Evolutionary conservation across 768 basidiomycete genomes (phyloP).

Genomic region (Lactarius sp.): DNA sequence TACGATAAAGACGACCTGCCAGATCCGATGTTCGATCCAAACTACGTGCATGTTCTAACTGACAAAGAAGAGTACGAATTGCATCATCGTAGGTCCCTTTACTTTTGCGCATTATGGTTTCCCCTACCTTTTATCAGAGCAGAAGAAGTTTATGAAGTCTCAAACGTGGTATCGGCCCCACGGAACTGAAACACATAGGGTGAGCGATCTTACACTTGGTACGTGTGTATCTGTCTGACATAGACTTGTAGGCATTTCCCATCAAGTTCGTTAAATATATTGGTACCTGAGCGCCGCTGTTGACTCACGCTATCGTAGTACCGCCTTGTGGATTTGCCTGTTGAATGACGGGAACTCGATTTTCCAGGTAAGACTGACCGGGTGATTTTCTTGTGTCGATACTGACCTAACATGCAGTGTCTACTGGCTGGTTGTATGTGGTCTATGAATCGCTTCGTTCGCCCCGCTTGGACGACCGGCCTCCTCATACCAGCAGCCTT

Average conservation of each 20-base stretch:
- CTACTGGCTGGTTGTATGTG: conserved; percentile 77
- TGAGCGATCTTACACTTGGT: conserved; percentile 31
- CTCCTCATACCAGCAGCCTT: conserved; percentile 69
- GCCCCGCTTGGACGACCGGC: conserved; percentile 67
- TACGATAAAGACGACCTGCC: conserved; percentile 77
- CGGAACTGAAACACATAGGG: conserved; percentile 74
- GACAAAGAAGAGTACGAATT: conserved; percentile 59
- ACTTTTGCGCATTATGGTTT: conserved; percentile 1
- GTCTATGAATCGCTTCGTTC: conserved; percentile 63
- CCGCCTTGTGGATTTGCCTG: conserved; percentile 67
- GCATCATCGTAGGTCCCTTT: conserved; percentile 51
- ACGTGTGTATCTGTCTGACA: conserved; percentile 29
- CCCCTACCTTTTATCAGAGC: conserved; percentile 40
- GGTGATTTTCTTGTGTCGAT: background rate
- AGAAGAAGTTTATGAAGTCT: conserved; percentile 59
- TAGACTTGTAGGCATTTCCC: conserved; percentile 56
- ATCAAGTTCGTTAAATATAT: conserved; percentile 44
- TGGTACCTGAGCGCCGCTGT: background rate
- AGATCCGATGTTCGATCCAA: conserved; percentile 66
- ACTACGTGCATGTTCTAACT: conserved; percentile 66
- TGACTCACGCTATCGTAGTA: conserved; percentile 34
- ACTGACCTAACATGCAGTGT: conserved; percentile 35
- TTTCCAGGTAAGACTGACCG: conserved; percentile 53
- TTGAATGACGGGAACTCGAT: conserved; percentile 73
- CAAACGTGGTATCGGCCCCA: conserved; percentile 88